Conservation (phyloP, 2,329 filamentous ascomycete genomes). For the Thielaviopsis euricoi region DNA sequence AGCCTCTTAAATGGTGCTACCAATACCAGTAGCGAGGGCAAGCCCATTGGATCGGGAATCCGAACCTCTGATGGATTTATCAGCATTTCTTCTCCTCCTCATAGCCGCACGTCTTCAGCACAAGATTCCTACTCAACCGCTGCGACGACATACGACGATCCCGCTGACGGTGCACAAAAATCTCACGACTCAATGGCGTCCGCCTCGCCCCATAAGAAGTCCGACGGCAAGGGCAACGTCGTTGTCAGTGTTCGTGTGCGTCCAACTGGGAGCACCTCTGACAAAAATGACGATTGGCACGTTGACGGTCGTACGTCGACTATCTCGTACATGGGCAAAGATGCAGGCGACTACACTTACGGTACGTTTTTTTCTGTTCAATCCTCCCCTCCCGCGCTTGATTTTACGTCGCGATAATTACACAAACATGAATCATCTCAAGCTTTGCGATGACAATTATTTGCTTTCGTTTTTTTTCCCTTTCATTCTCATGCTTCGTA, state of each 20-base stretch:
- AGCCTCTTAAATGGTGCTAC: slow-evolving; percentile 60
- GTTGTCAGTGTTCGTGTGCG: slow-evolving; percentile 87
- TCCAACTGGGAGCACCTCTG: slow-evolving; percentile 53
- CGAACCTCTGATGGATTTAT: slow-evolving; percentile 60
- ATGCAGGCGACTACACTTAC: slow-evolving; percentile 85
- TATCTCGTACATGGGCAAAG: slow-evolving; percentile 71
- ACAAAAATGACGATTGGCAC: slow-evolving; percentile 68
- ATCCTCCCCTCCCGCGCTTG: not conserved
- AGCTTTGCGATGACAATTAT: too few species aligned
- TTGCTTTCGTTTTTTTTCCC: not conserved
- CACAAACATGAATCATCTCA: too few species aligned
- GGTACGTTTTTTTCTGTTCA: slow-evolving; percentile 36
- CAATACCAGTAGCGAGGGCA: slow-evolving; percentile 42
- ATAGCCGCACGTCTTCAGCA: slow-evolving; percentile 81
- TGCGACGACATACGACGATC: slow-evolving; percentile 75
- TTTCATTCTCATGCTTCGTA: not conserved
- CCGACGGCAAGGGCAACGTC: slow-evolving; percentile 82
- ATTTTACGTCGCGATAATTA: too few species aligned
- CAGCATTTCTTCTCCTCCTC: slow-evolving; percentile 65
- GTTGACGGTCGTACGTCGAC: slow-evolving; percentile 71
- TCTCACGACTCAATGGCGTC: slow-evolving; percentile 19
- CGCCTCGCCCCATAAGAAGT: slow-evolving; percentile 28
- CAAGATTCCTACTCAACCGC: slow-evolving; percentile 87
- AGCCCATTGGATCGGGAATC: slow-evolving; percentile 47
- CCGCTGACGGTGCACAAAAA: slow-evolving; percentile 35